Conservation (phyloP, 495 filamentous ascomycete genomes). For the Penicillium malachiteum region DNA sequence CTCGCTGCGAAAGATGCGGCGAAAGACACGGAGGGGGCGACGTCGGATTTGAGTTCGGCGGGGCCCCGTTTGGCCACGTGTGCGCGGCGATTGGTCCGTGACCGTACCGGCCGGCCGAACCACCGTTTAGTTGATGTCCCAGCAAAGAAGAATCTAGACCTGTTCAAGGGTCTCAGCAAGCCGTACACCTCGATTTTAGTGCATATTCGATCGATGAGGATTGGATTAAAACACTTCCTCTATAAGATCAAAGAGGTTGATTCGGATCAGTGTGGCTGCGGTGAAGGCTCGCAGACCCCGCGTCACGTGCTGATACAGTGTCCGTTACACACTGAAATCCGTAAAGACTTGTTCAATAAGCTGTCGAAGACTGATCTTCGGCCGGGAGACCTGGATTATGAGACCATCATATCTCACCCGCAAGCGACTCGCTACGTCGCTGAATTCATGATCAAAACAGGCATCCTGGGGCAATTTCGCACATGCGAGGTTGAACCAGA, state of each 20-base stretch:
- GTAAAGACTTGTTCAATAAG: neutral
- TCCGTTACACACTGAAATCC: neutral
- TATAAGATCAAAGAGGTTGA: neutral
- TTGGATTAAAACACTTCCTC: neutral
- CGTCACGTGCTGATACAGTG: neutral
- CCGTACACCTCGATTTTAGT: neutral
- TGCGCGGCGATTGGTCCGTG: too few species aligned
- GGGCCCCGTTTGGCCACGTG: too few species aligned
- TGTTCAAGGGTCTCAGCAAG: neutral
- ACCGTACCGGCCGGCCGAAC: too few species aligned
- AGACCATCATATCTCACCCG: neutral
- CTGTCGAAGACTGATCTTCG: neutral
- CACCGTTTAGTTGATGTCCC: too few species aligned
- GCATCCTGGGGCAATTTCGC: slow-evolving; percentile 4
- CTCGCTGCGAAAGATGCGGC: too few species aligned
- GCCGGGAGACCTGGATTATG: neutral
- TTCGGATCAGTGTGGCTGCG: neutral
- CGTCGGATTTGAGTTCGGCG: too few species aligned
- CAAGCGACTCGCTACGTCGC: slow-evolving; percentile 5
- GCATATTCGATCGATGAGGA: neutral
- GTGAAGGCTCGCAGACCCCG: neutral
- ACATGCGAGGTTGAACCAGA: neutral
- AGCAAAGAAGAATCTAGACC: too few species aligned
- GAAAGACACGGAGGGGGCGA: slow-evolving; percentile 3
- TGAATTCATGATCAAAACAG: slow-evolving; percentile 11